phyloP scores from a whole-genome alignment of 805 yeast species.

The Candida germanica region DNA sequence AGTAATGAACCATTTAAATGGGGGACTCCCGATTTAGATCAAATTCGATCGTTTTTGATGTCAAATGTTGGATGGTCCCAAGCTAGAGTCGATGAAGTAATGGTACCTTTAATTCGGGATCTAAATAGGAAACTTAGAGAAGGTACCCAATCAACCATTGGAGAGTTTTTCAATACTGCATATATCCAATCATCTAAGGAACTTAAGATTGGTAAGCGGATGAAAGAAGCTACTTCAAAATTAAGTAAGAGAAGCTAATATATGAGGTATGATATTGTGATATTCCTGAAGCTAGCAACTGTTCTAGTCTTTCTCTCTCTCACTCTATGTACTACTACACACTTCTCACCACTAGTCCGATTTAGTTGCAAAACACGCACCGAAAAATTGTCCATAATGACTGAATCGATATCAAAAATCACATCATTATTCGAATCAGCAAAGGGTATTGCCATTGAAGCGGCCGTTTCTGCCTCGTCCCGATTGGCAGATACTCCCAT shows the following conservation, averaged over 20 bases:
- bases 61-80: slow-evolving; percentile 77
- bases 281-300: no score
- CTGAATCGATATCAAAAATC: slow-evolving; percentile 54
- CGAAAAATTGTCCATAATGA: slow-evolving; percentile 21
- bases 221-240: slow-evolving; percentile 55
- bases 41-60: slow-evolving; percentile 66
- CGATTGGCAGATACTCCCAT: slow-evolving; percentile 61
- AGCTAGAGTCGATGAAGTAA: slow-evolving; percentile 71
- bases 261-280: no score
- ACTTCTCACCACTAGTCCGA: no score
- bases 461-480: slow-evolving; percentile 76
- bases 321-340: no score
- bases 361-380: no score
- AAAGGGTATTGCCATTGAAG: slow-evolving; percentile 72
- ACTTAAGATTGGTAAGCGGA: slow-evolving; percentile 55
- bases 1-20: slow-evolving; percentile 78
- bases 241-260: slow-evolving; percentile 26
- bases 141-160: slow-evolving; percentile 57
- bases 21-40: slow-evolving; percentile 88
- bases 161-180: slow-evolving; percentile 67
- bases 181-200: slow-evolving; percentile 45
- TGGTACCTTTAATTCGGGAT: slow-evolving; percentile 81
- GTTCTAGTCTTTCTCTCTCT: no score
- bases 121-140: slow-evolving; percentile 60
- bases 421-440: slow-evolving; percentile 79